Percentiles rank a stretch among this genome's conserved stretches.
Conservation (phyloP, 768 basidiomycete species). For the Xerocomus spinulosus region DNA sequence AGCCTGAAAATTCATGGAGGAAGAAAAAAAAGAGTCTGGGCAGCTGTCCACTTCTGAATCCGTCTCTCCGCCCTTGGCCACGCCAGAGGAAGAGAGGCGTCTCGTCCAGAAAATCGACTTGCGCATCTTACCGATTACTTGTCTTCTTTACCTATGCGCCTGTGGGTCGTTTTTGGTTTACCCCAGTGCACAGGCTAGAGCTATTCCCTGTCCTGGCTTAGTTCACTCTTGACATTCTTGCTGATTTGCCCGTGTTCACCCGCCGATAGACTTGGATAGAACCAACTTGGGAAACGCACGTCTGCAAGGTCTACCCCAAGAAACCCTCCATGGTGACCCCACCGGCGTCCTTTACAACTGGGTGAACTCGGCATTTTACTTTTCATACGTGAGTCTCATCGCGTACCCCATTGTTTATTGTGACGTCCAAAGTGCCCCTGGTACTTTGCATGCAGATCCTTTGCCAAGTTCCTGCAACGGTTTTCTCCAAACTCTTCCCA, state of each 20-base stretch:
- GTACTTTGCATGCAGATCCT: conserved; percentile 47
- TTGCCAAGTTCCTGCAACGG: conserved; percentile 61
- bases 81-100: conserved; percentile 31
- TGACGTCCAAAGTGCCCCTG: background rate
- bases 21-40: conserved; percentile 12
- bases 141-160: conserved; percentile 69
- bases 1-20: conserved; percentile 12
- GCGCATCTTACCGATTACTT: conserved; percentile 48
- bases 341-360: conserved; percentile 65
- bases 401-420: background rate
- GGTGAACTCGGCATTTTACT: conserved; percentile 74
- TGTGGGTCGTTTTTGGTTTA: conserved; percentile 45
- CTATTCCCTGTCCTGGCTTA: background rate
- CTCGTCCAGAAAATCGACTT: conserved; percentile 37
- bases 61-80: conserved; percentile 15
- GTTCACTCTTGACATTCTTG: background rate
- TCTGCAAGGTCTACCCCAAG: conserved; percentile 65
- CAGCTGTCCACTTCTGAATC: background rate
- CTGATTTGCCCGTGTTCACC: background rate
- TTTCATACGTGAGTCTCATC: conserved; percentile 56
- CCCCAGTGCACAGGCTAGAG: background rate
- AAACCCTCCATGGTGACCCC: conserved; percentile 62
- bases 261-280: conserved; percentile 57
- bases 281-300: conserved; percentile 78
- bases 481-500: conserved; percentile 62